Conservation (phyloP, 371 early-diverging fungal genomes). For the Mucor saturninus region DNA sequence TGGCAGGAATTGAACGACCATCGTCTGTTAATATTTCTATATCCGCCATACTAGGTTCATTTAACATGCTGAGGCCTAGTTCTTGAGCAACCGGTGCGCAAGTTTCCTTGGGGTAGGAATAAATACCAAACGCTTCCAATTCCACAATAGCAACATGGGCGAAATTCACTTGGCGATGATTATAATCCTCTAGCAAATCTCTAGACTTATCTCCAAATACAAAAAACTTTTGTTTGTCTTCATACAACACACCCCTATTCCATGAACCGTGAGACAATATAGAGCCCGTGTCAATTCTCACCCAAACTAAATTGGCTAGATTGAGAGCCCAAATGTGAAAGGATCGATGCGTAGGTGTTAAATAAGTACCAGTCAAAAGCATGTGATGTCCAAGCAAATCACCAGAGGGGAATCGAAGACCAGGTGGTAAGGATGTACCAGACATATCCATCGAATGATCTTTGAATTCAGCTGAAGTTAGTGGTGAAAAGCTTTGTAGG, state of each 20-base stretch:
- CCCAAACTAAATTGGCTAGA: conserved; percentile 68
- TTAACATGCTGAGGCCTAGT: conserved; percentile 58
- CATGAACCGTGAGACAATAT: conserved; percentile 74
- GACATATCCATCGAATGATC: conserved; percentile 70
- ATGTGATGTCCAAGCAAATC: conserved; percentile 71
- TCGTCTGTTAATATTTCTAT: conserved; percentile 69
- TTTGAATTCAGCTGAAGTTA: conserved; percentile 30
- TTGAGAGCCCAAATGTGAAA: conserved; percentile 82
- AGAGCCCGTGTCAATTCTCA: conserved; percentile 70
- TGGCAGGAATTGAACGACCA: conserved; percentile 64
- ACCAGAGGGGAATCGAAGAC: conserved; percentile 79
- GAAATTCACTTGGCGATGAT: conserved; percentile 79
- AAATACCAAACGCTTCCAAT: conserved; percentile 77
- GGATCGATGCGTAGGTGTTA: conserved; percentile 66
- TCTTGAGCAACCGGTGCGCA: conserved; percentile 65
- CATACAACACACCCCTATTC: conserved; percentile 76
- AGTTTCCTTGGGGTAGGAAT: conserved; percentile 59
- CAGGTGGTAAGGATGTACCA: conserved; percentile 71
- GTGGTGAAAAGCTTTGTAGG: conserved; percentile 44
- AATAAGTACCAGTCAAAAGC: conserved; percentile 76
- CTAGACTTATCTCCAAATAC: conserved; percentile 78
- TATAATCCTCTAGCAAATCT: conserved; percentile 74
- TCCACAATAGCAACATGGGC: conserved; percentile 73
- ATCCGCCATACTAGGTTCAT: conserved; percentile 70
- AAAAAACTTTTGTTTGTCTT: conserved; percentile 62